Conservation (phyloP, 2,329 filamentous ascomycete species). For the Fusarium chaquense region DNA sequence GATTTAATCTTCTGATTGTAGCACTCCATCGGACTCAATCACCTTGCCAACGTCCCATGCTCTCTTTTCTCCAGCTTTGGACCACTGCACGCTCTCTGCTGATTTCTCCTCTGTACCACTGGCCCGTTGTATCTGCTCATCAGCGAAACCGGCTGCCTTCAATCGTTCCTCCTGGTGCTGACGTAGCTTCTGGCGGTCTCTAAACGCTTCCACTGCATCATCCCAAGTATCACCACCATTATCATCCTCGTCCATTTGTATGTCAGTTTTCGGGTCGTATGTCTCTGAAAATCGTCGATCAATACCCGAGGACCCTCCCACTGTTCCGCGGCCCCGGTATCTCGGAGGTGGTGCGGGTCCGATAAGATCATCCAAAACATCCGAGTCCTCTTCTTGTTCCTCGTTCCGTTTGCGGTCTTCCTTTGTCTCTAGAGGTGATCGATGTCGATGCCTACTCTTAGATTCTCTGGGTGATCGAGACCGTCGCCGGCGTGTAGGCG, state of each 20-base stretch:
- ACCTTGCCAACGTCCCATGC: slow-evolving; percentile 71
- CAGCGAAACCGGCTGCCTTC: slow-evolving; percentile 81
- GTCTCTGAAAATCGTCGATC: slow-evolving; percentile 81
- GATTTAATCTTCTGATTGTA: slow-evolving; percentile 21
- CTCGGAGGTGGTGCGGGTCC: slow-evolving; percentile 74
- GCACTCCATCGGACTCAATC: slow-evolving; percentile 29
- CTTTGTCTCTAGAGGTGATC: slow-evolving; percentile 44
- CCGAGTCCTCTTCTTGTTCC: slow-evolving; percentile 60
- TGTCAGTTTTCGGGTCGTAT: slow-evolving; percentile 70
- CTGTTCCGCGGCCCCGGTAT: slow-evolving; percentile 76
- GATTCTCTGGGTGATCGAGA: slow-evolving; percentile 51
- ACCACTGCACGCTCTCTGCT: slow-evolving; percentile 78
- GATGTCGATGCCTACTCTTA: slow-evolving; percentile 51
- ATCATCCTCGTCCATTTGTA: slow-evolving; percentile 61
- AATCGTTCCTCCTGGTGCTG: slow-evolving; percentile 81
- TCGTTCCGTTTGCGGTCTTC: slow-evolving; percentile 34
- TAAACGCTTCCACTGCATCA: slow-evolving; percentile 79
- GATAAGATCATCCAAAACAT: slow-evolving; percentile 80
- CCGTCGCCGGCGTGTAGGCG: slow-evolving; percentile 45
- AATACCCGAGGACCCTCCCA: slow-evolving; percentile 73
- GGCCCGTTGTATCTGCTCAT: slow-evolving; percentile 73
- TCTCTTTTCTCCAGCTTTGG: slow-evolving; percentile 72
- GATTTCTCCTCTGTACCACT: slow-evolving; percentile 71
- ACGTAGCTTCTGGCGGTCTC: slow-evolving; percentile 83
- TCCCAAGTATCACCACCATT: slow-evolving; percentile 77